Percentiles rank a stretch among this genome's conserved stretches.
These are phyloP conservation scores for Globisporangium polare DNA, from an alignment of 352 stramenopile genomes.

Conservation along the genomic window DNA sequence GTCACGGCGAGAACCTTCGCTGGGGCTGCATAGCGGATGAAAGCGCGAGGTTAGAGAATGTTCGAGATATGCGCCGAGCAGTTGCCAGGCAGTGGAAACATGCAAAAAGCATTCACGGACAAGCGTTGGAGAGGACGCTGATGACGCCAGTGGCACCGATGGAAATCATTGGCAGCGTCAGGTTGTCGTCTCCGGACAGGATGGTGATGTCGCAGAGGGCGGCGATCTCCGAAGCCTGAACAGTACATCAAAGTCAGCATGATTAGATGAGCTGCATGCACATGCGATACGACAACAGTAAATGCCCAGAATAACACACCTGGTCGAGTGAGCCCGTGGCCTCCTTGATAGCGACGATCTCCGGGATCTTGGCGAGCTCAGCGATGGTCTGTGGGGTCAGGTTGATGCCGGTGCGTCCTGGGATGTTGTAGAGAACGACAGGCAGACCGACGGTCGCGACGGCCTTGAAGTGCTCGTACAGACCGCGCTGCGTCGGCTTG, in stretches of 20 bases:
- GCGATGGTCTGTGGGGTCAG: conserved; percentile 93
- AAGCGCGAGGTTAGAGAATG: background rate
- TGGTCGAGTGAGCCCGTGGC: conserved; percentile 92
- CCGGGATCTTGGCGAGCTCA: conserved; percentile 90
- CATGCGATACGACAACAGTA: background rate
- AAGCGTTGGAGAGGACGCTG: conserved; percentile 88
- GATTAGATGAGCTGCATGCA: background rate
- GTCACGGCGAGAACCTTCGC: conserved; percentile 85
- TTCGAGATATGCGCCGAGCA: too few relatives aligned
- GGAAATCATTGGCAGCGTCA: conserved; percentile 88
- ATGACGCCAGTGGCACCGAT: conserved; percentile 89
- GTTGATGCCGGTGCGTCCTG: conserved; percentile 94
- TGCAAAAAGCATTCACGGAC: conserved; percentile 23
- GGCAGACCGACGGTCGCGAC: conserved; percentile 87
- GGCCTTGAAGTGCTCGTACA: conserved; percentile 94
- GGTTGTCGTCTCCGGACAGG: conserved; percentile 88
- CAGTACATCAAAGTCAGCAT: background rate
- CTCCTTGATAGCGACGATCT: conserved; percentile 98
- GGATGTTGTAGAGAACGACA: conserved; percentile 97
- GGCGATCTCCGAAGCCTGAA: conserved; percentile 79
- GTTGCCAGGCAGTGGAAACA: background rate
- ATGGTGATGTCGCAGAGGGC: conserved; percentile 90
- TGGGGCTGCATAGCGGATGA: conserved; percentile 39
- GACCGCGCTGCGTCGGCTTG: conserved; percentile 95
- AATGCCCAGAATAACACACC: conserved; percentile 5